Evolutionary conservation across 129 eudicot genomes (phyloP).

Genomic region (Pseudognaphalium luteoalbum): DNA sequence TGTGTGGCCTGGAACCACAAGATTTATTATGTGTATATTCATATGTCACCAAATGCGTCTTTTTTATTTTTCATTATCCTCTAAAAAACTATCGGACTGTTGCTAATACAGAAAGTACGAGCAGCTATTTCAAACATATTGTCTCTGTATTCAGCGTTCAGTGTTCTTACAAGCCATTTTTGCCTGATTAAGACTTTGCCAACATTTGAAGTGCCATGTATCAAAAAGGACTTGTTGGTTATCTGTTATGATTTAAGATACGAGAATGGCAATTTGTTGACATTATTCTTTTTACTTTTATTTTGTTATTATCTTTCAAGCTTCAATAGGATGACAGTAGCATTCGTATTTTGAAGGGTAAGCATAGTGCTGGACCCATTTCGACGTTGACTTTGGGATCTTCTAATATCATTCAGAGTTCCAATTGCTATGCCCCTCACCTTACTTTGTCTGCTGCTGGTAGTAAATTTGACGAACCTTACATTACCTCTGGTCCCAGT

Average conservation of each 20-base stretch:
- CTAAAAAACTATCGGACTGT: neutral
- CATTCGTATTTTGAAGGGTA: constrained; percentile 33
- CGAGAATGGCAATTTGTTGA: constrained; percentile 5
- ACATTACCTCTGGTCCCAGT: constrained; percentile 50
- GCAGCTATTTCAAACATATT: neutral
- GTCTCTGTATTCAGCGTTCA: neutral
- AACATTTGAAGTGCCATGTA: constrained; percentile 1
- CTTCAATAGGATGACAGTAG: constrained; percentile 21
- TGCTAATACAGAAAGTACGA: neutral
- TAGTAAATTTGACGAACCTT: constrained; percentile 45
- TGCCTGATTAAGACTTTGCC: constrained; percentile 9
- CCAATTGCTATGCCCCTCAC: constrained; percentile 45
- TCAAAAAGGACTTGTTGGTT: neutral
- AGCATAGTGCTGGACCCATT: constrained; percentile 46
- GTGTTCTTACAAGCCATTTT: constrained; percentile 14
- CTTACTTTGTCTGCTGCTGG: constrained; percentile 44
- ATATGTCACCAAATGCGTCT: neutral
- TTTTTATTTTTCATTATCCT: neutral
- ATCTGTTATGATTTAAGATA: neutral
- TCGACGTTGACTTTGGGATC: constrained; percentile 48
- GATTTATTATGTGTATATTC: constrained; percentile 5
- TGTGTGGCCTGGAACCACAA: constrained; percentile 7
- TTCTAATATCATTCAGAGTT: constrained; percentile 57
- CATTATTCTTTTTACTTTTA: neutral
- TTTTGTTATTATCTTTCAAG: neutral